phyloP scores from a whole-genome alignment of 495 filamentous ascomycete genomes.

The Apiosordaria backusii region DNA sequence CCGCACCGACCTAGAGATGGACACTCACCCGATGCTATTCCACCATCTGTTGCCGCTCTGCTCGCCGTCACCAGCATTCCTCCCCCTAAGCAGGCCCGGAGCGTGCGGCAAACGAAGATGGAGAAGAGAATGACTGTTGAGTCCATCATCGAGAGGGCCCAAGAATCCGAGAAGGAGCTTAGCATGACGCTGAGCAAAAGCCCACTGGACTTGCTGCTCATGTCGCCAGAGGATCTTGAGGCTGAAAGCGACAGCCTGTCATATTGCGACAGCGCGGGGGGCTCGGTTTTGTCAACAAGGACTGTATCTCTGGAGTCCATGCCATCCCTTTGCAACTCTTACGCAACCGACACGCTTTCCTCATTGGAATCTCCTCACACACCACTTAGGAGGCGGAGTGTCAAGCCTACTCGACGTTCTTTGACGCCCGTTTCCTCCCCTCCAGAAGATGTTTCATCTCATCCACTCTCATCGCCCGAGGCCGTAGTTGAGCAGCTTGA shows the following conservation, averaged over 20 bases:
- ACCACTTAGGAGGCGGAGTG: conserved; percentile 33
- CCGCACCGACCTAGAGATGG: conserved; percentile 32
- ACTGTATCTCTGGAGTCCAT: conserved; percentile 49
- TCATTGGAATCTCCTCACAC: conserved; percentile 40
- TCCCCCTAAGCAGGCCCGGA: conserved; percentile 35
- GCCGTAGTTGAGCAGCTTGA: conserved; percentile 40
- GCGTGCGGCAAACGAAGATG: conserved; percentile 22
- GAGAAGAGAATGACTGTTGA: conserved; percentile 48
- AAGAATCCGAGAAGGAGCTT: conserved; percentile 49
- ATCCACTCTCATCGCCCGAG: conserved; percentile 45
- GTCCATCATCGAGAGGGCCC: conserved; percentile 46
- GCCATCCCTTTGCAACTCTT: conserved; percentile 45
- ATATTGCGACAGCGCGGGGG: conserved; percentile 43
- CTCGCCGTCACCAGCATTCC: conserved; percentile 60
- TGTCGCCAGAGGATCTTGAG: conserved; percentile 51
- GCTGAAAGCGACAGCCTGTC: conserved; percentile 40
- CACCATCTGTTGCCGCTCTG: conserved; percentile 57
- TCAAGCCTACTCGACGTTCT: conserved; percentile 40
- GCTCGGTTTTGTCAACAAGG: conserved; percentile 40
- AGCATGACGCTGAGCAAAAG: conserved; percentile 44
- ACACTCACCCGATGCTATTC: conserved; percentile 50
- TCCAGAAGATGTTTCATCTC: conserved; percentile 32
- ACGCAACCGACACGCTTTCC: conserved; percentile 37
- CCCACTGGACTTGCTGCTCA: conserved; percentile 52
- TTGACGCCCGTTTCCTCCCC: conserved; percentile 45